phyloP scores from a whole-genome alignment of 495 filamentous ascomycete species.

The Chlorociboria aeruginascens region DNA sequence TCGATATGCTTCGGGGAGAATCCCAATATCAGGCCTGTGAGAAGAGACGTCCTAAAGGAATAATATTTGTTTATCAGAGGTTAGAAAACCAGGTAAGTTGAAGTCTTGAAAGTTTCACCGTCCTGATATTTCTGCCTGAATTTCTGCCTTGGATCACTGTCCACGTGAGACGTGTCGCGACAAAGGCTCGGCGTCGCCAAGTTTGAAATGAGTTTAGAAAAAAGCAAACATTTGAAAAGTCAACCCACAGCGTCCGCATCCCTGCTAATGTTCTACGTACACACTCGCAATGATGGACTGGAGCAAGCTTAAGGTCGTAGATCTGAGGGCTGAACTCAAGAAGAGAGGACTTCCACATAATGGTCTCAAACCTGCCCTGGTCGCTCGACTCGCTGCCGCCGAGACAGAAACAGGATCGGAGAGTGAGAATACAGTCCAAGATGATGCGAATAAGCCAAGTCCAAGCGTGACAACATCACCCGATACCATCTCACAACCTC shows the following conservation, averaged over 20 bases:
- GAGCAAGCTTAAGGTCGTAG: conserved; percentile 44
- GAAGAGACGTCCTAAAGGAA: no score
- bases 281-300: conserved; percentile 35
- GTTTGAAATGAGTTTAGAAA: no score
- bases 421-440: conserved; percentile 14
- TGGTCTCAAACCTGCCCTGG: conserved; percentile 45
- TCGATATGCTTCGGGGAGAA: no score
- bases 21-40: no score
- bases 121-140: no score
- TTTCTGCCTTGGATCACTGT: no score
- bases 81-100: no score
- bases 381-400: conserved; percentile 33
- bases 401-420: conserved; percentile 15
- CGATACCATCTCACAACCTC: conserved; percentile 10
- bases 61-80: no score
- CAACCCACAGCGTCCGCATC: neutral
- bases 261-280: neutral
- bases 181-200: no score
- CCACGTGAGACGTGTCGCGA: no score
- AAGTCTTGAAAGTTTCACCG: no score
- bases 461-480: conserved; percentile 8
- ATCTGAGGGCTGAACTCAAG: conserved; percentile 47
- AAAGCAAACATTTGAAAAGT: no score
- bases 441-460: conserved; percentile 10
- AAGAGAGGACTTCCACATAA: conserved; percentile 38